phyloP scores from a whole-genome alignment of 495 filamentous ascomycete genomes.

The Neurospora sp. region DNA sequence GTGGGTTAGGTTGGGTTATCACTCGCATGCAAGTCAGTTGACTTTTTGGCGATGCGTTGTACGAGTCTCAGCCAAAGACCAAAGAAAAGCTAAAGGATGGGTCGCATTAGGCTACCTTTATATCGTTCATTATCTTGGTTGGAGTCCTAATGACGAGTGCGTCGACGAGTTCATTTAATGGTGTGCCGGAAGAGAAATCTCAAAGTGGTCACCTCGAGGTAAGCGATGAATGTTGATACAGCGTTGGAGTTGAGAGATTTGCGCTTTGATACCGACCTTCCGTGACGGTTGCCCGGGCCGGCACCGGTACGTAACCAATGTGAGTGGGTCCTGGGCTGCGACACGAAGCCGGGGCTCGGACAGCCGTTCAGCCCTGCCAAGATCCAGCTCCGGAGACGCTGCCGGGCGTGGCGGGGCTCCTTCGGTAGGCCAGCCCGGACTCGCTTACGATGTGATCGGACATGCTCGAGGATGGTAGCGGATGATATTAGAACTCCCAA shows the following conservation, averaged over 20 bases:
- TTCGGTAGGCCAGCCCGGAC: not conserved
- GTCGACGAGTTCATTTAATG: no score
- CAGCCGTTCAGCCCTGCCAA: not conserved
- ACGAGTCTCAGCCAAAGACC: not conserved
- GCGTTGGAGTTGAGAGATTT: not conserved
- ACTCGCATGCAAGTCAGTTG: not conserved
- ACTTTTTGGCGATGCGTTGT: not conserved
- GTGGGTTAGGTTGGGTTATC: not conserved
- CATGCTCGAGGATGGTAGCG: not conserved
- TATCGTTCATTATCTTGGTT: not conserved
- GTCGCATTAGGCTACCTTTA: not conserved
- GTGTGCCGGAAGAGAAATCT: no score
- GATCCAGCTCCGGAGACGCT: not conserved
- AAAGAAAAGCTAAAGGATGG: not conserved
- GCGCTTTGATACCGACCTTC: not conserved
- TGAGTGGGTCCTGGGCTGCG: not conserved
- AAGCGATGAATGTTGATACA: not conserved
- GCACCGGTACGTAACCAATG: not conserved
- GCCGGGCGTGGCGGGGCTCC: not conserved
- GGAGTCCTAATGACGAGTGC: no score
- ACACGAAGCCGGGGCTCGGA: not conserved
- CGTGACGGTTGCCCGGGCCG: not conserved
- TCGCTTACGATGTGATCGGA: not conserved
- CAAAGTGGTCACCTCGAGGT: not conserved
- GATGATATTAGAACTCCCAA: not conserved